Evolutionary conservation across 2,329 filamentous ascomycete genomes (phyloP).

Genomic region (Penicillium concentricum): DNA sequence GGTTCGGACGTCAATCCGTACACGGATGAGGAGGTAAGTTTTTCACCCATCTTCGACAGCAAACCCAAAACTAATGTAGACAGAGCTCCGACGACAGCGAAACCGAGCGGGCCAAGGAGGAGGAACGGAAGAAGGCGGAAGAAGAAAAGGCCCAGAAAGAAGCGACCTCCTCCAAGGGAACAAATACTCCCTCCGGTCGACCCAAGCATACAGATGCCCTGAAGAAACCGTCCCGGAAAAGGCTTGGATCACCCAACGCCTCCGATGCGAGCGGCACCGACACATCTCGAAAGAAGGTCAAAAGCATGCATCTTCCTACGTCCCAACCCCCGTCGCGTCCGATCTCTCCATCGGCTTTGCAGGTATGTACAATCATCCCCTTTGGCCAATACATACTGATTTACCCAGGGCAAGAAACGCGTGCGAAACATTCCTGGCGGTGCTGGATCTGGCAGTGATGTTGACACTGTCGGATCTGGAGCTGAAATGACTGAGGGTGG

Average conservation of each 20-base stretch:
- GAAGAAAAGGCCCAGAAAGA: constrained; percentile 54
- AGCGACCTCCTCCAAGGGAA: constrained; percentile 66
- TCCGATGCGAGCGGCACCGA: constrained; percentile 94
- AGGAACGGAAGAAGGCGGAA: constrained; percentile 59
- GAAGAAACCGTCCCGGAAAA: constrained; percentile 65
- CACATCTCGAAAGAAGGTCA: constrained; percentile 75
- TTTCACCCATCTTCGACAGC: background rate
- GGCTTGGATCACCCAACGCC: constrained; percentile 78
- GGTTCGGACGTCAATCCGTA: constrained; percentile 62
- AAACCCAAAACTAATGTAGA: constrained; percentile 4
- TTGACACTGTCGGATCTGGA: constrained; percentile 50
- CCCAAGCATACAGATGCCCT: constrained; percentile 53
- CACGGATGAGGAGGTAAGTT: constrained; percentile 51
- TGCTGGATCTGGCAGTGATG: constrained; percentile 55
- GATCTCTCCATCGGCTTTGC: constrained; percentile 61
- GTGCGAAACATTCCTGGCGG: constrained; percentile 34
- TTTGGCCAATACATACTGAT: background rate
- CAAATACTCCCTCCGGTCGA: constrained; percentile 63
- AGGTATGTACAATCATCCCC: constrained; percentile 25
- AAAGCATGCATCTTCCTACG: constrained; percentile 59
- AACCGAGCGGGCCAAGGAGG: constrained; percentile 60
- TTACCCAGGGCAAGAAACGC: constrained; percentile 52
- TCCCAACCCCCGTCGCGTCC: constrained; percentile 54
- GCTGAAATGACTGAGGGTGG: constrained; percentile 48
- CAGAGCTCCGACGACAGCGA: constrained; percentile 64